Percentiles rank a stretch among this genome's conserved stretches.
phyloP scores from a whole-genome alignment of 108 stramenopile genomes.

The Stephanodiscus minutulus region DNA sequence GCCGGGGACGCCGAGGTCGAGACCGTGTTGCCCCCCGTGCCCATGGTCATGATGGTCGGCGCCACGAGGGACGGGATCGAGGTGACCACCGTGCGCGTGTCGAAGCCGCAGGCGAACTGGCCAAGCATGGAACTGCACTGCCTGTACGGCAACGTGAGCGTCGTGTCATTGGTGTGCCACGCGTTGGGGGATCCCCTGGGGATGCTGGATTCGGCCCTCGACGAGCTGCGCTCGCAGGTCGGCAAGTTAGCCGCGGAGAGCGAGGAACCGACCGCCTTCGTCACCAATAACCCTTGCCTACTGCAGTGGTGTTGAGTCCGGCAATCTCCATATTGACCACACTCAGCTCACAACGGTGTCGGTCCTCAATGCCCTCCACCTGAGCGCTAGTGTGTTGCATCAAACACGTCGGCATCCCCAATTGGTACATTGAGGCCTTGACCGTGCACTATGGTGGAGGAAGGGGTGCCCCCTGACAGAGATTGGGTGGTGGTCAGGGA shows the following conservation, averaged over 20 bases:
- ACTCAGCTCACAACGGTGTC: slow-evolving; percentile 52
- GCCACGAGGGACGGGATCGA: slow-evolving; percentile 39
- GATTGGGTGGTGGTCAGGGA: no score
- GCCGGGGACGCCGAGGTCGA: slow-evolving; percentile 5
- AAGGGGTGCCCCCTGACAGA: no score
- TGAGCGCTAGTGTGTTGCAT: no score
- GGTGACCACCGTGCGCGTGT: slow-evolving; percentile 37
- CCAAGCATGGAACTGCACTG: slow-evolving; percentile 3
- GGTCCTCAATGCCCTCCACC: slow-evolving; percentile 33
- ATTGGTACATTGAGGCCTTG: no score
- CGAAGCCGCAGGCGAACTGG: slow-evolving; percentile 50
- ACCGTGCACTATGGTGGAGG: no score
- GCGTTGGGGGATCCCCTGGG: no score
- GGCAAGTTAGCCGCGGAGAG: slow-evolving; percentile 68
- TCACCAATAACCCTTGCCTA: slow-evolving; percentile 77
- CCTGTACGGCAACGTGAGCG: background rate
- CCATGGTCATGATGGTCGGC: slow-evolving; percentile 28
- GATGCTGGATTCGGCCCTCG: slow-evolving; percentile 53
- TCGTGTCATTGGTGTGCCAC: no score
- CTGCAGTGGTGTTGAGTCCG: no score
- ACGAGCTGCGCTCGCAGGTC: slow-evolving; percentile 57
- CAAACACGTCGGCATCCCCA: no score
- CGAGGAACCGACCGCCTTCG: slow-evolving; percentile 66
- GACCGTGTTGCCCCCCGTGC: slow-evolving; percentile 21
- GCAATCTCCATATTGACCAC: no score